Base-by-base conservation (phyloP, 108 stramenopile species). In the Cyclostephanos tholiformis region DNA sequence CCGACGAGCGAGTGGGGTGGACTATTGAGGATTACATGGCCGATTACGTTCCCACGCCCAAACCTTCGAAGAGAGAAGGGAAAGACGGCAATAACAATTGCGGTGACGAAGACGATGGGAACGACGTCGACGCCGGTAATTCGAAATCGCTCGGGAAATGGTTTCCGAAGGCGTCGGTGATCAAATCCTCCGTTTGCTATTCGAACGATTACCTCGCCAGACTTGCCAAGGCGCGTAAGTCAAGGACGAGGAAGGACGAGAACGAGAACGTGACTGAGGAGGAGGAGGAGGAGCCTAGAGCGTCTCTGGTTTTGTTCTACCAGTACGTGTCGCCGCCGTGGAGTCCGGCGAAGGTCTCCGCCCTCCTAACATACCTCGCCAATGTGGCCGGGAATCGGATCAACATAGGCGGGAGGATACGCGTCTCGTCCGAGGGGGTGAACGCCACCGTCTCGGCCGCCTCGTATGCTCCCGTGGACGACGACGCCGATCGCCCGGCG, bases 341-440 rank as follows among this genome's bases (percentile, higher is more conserved):
- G 91, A 51, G 82, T 19, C 52, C 75, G 39, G 27, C 58, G 30
- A 79, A 83, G 71, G 84, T 91, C 17, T 48, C 82, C 35, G 49
- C 78, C 0, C 76, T 93, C 27, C 72, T 89, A 39, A 67, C 77
- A 27, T 93, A 87, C 65, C 72, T 93, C 1, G 55, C 81, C 1
- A 62, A 75, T 4, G 69, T 93, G 35, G 84, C 85, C 14, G 72
- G 53, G 2, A 66, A 79, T 35, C 85, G 89, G 0, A 69, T 78
- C 41, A 79, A 79, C 62, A 39, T 94, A 19, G 94, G 94, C 11
- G 94, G 94, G 17, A 77, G 94, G 6, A 86, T 95, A 27, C 87
- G 94, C n/a, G 87, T 95, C 0, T 85, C 91, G 0, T 74, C 71
- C 35, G 94, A 95, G 85, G 94, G 94, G 19, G 83, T 95, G 20